phyloP scores from a whole-genome alignment of 805 yeast species.

The Hanseniaspora taiwanica region DNA sequence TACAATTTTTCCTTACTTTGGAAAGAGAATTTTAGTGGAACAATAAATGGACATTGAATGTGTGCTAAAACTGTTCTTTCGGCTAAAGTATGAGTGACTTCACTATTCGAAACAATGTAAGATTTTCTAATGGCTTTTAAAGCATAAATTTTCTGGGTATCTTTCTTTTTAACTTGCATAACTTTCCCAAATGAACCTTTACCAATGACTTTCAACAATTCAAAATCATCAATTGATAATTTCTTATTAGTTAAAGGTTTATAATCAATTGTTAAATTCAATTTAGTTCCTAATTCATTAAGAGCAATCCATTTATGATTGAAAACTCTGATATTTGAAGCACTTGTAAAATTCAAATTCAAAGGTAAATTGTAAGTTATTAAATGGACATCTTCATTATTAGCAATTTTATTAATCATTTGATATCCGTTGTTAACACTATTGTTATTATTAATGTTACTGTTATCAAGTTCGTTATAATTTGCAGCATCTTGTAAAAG shows the following conservation, averaged over 20 bases:
- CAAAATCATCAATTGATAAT: conserved; percentile 82
- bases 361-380: conserved; percentile 59
- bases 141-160: conserved; percentile 89
- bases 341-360: conserved; percentile 35
- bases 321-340: conserved; percentile 41
- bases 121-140: conserved; percentile 87
- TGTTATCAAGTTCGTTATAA: no score
- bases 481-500: conserved; percentile 22
- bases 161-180: conserved; percentile 95
- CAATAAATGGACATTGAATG: conserved; percentile 89
- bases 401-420: conserved; percentile 24
- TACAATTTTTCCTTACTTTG: conserved; percentile 95
- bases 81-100: conserved; percentile 91
- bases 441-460: no score
- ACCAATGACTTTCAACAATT: conserved; percentile 86
- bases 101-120: conserved; percentile 86
- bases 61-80: conserved; percentile 91
- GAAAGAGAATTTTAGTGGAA: conserved; percentile 89
- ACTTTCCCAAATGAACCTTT: conserved; percentile 98
- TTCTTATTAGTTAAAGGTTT: conserved; percentile 55
- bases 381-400: conserved; percentile 56
- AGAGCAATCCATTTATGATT: conserved; percentile 48
- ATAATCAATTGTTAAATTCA: conserved; percentile 55
- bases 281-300: conserved; percentile 26
- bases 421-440: conserved; percentile 17